Percentiles rank a stretch among this genome's conserved stretches.
phyloP scores from a whole-genome alignment of 345 rosid species.

The Dimocarpus longan region DNA sequence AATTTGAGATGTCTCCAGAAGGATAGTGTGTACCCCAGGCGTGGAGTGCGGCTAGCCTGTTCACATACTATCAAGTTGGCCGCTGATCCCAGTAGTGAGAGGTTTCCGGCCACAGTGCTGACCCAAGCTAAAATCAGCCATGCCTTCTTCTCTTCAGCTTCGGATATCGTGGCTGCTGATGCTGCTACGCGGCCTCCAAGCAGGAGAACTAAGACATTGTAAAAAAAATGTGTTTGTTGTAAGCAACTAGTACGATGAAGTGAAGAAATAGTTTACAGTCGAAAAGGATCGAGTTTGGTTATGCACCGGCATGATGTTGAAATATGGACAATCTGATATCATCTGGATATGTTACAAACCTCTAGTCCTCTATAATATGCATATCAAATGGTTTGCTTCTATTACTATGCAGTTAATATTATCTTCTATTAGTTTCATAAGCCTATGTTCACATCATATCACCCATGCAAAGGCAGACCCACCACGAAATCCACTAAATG shows the following conservation, averaged over 20 bases:
- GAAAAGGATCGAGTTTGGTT: background rate
- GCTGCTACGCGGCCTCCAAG: slow-evolving; percentile 74
- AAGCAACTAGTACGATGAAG: background rate
- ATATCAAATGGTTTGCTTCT: background rate
- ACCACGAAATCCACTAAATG: background rate
- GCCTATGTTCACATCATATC: too few relatives aligned
- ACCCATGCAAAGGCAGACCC: background rate
- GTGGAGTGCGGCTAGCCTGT: slow-evolving; percentile 66
- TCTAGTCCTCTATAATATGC: background rate
- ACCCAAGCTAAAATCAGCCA: slow-evolving; percentile 91
- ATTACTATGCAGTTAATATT: too few relatives aligned
- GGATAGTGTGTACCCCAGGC: slow-evolving; percentile 55
- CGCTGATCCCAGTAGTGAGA: slow-evolving; percentile 82
- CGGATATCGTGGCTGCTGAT: slow-evolving; percentile 61
- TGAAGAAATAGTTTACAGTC: background rate
- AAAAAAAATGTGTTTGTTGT: background rate
- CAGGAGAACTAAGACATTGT: slow-evolving; percentile 52
- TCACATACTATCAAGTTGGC: slow-evolving; percentile 90
- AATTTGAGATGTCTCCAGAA: slow-evolving; percentile 76
- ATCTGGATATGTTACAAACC: background rate
- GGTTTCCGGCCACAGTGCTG: slow-evolving; percentile 82
- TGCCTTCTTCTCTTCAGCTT: slow-evolving; percentile 67
- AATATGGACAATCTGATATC: background rate
- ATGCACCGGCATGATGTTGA: background rate
- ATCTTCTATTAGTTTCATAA: too few relatives aligned